Evolutionary conservation across 176 grass and related monocot species (phyloP), one percentile per base, ranked within the genome.

Genomic region (Triticum urartu): DNA sequence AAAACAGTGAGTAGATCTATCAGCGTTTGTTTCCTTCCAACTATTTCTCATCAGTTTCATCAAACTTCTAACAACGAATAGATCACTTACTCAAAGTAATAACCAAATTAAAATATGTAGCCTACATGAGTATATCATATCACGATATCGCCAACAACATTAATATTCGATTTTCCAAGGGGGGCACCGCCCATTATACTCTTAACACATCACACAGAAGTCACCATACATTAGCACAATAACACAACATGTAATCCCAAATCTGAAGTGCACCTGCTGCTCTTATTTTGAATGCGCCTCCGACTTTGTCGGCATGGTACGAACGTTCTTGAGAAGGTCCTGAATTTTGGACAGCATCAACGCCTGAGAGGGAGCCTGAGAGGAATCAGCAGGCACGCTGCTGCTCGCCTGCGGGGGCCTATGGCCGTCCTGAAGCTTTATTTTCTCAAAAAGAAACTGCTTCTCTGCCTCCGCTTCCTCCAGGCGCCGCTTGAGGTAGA

Each of bases 381-480:
- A 58, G 5, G 90, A 79, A 4, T 98, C 90, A 1, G 81, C 40
- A 7, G 36, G 45, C 0, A 56, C 80, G 32, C 86, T 77, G 82
- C 86, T 77, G 20, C 81, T 76, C 4, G 34, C 87, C 20, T 73
- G 79, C 5, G 32, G 47, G 9, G 87, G 84, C 79, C 70, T 86
- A 14, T 89, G 92, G 52, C 86, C 88, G 10, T 99, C 97, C 86
- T 99, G 97, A 36, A 93, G 94, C 86, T 94, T 99, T 64, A 99
- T 99, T 65, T 99, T 96, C 89, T 99, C 92, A 0, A 93, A 94
- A 5, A 99, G 85, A 72, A 93, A 94, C 79, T 97, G 97, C 68
- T 99, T 99, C 89, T 97, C 97, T 15, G 94, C 97, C 84, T 99
- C 97, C 10, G 97, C 97, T 82, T 99, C 97, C 77, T 99, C 97